Base-by-base conservation (phyloP, 495 filamentous ascomycete species). In the Xylaria nigripes region DNA sequence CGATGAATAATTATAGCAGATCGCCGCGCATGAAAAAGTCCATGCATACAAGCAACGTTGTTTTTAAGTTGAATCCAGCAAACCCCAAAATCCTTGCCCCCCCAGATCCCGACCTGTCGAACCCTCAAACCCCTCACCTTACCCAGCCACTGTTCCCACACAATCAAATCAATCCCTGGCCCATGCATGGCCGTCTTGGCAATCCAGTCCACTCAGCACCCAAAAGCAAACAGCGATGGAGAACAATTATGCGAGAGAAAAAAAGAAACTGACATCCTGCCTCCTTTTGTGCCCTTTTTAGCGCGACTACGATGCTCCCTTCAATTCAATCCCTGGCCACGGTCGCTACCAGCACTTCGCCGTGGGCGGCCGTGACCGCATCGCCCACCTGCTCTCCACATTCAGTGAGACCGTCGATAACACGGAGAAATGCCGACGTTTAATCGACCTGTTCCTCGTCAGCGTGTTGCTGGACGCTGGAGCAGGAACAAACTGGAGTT, bases 331-430 rank as follows among this genome's bases (percentile, higher is more conserved):
- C 58, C 90, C 90, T 3, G 81, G 85, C 10, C 89, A 94, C 64
- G 90, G 90, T 45, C 79, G 90, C 29, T 90, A 90, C 81, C 90
- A 95, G 68, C 90, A 95, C 64, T 95, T 95, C 61, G 83, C 86
- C 45, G 83, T 91, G 49, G 90, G 90, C n/a, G 86, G 84, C 0
- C 75, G 81, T 7, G 83, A 89, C 61, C 81, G 90, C 15, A 76
- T 95, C 32, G 80, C 84, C 45, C 75, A 86, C 47, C 77, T 95
- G n/a, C 73, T 90, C 25, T 68, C 76, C 7, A 77, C 77, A 27
- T 95, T 87, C 78, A 75, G 81, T 2, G 70, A 74, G 6, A 67
- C 68, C 19, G 75, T 86, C 32, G 88, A 93, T 68, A 74, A 73
- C 25, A 75, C 78, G 16, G 90, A 95, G 69, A 80, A 82, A 50